Evolutionary conservation across 306 rosid genomes (phyloP), one percentile per base, ranked within the genome.

Genomic region (Glycine soja): DNA sequence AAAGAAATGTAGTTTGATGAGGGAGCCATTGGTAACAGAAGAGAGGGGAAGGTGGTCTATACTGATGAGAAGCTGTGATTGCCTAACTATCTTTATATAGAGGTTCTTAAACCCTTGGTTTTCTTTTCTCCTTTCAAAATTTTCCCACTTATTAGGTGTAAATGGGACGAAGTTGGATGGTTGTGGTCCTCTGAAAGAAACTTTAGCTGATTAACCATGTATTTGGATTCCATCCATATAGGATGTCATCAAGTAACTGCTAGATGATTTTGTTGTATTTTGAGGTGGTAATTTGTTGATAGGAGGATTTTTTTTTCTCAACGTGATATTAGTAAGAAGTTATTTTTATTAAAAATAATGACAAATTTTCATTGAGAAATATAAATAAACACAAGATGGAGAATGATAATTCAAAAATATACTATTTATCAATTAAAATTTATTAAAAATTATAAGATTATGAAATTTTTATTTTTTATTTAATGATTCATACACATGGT

Each of bases 81-180:
- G 43, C 15, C 47, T 1, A 57, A 46, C 58, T 64, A n/a, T 73
- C 73, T 80, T 61, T 79, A 64, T 81, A 81, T 81, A 90, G 91
- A 80, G 75, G 46, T 69, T 52, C 56, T 83, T 61, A 7, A 76
- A 14, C 47, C 59, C 58, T 45, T 13, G 14, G 30, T 12, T 19
- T 53, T 13, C 2, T 50, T 59, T 63, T 19, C 73, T 53, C 53
- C 69, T 5, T 38, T 58, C 38, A 48, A 42, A 6, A 8, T 24
- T 65, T 85, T 83, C 89, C 82, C 76, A 72, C 89, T 69, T 50
- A 80, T 87, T 90, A 83, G 94, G 92, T 92, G 91, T 61, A 70
- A 82, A 85, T 62, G 88, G 79, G 47, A 58, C 19, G 73, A 64
- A 52, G 65, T 67, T 74, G 36, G 79, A 79, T 87, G 78, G 53